Evolutionary conservation across 306 rosid species (phyloP), one percentile per base, ranked within the genome.

Genomic region (Senna siamea): DNA sequence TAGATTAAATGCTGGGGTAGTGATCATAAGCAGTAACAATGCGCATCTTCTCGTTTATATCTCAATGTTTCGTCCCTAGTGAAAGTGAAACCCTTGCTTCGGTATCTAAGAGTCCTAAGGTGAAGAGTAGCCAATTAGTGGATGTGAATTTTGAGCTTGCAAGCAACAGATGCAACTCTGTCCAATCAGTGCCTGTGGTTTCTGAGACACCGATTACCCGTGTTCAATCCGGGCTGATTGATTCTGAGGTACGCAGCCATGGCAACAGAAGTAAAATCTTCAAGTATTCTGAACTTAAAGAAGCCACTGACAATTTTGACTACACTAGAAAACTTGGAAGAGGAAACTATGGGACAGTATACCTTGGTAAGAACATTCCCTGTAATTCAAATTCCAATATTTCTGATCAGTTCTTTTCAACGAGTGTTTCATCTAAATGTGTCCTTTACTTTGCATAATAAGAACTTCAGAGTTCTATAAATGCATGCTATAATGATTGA

Each of bases 281-380:
- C 47, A 13, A 41, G 46, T 78, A 78, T 75, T 62, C 77, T 38
- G 86, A 78, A 56, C 82, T 82, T 28, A 56, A 74, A 69, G 51
- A 54, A 62, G 82, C 86, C 35, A 78, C 86, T 15, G 17, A 57
- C 37, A 70, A 74, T 10, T 82, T 82, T 69, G 80, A 78, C 28
- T 13, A 55, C 19, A 34, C n/a, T 22, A 82, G 65, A 40, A 12
- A 46, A 44, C 83, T 78, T 53, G 86, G 83, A 6, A 72, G 26
- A 4, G 86, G 86, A 55, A 69, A 73, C n/a, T 75, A 74, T 50
- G 86, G 83, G 22, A 78, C 71, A 7, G 83, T 82, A 15, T 82
- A 82, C 74, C 66, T 15, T 8, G 86, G 83, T 78, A 70, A 63
- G 76, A 69, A 41, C 44, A 12, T 68, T 5, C 26, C 2, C 26